Conservation (phyloP, 768 basidiomycete species). For the Boletus bicolor region DNA sequence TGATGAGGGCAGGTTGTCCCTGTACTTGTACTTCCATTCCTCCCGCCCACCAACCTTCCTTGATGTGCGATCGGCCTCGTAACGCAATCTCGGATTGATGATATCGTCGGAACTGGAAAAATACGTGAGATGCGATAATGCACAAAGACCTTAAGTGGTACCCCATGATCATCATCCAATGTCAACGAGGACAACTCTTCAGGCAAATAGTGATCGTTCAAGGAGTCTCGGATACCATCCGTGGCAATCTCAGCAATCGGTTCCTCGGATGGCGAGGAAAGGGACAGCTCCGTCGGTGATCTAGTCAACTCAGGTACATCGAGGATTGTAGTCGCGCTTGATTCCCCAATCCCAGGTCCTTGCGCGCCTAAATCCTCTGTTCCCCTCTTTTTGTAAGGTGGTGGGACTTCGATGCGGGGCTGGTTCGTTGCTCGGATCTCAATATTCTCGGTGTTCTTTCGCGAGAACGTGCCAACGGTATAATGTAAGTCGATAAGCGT, state of each 20-base stretch:
- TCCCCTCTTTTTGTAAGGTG: slow-evolving; percentile 19
- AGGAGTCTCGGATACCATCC: slow-evolving; percentile 8
- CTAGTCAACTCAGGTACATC: not conserved
- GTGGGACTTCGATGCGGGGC: slow-evolving; percentile 7
- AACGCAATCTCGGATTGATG: slow-evolving; percentile 47
- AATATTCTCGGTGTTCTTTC: not conserved
- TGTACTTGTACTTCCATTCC: slow-evolving; percentile 39
- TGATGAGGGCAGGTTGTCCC: slow-evolving; percentile 40
- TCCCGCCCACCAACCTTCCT: slow-evolving; percentile 49
- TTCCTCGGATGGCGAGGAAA: slow-evolving; percentile 1
- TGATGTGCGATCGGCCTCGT: slow-evolving; percentile 35
- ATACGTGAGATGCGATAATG: slow-evolving; percentile 5
- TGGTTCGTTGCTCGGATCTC: not conserved
- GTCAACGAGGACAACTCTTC: slow-evolving; percentile 20
- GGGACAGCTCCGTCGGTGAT: not conserved
- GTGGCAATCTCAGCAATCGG: slow-evolving; percentile 22
- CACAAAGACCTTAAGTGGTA: slow-evolving; percentile 9
- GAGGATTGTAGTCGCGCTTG: not conserved
- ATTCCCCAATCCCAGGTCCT: not conserved
- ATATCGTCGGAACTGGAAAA: slow-evolving; percentile 43
- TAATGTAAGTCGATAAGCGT: slow-evolving; percentile 48
- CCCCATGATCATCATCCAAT: slow-evolving; percentile 35
- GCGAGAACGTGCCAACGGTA: slow-evolving; percentile 29
- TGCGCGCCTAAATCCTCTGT: not conserved
- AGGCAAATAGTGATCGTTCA: slow-evolving; percentile 23